Evolutionary conservation across 441 rosid species (phyloP).

Genomic region (Croton setiger): DNA sequence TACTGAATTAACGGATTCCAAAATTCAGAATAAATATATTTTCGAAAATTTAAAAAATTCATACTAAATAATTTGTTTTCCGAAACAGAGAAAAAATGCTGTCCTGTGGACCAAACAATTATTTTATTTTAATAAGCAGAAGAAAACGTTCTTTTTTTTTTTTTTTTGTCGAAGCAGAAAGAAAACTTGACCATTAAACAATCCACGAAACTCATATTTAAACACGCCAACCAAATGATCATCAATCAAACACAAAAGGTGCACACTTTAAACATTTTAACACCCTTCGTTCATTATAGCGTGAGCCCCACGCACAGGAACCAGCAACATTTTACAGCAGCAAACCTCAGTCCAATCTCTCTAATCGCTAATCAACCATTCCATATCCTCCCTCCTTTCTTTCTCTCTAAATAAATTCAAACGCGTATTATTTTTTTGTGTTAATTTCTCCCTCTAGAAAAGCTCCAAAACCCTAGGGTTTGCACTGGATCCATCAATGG

Average conservation of each 20-base stretch:
- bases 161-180: background rate
- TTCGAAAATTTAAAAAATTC: too few species aligned
- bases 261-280: constrained; percentile 20
- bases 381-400: background rate
- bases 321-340: background rate
- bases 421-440: background rate
- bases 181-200: background rate
- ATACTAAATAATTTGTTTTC: too few species aligned
- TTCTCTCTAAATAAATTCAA: background rate
- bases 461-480: constrained; percentile 30
- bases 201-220: background rate
- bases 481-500: constrained; percentile 33
- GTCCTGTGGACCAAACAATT: constrained; percentile 1
- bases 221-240: background rate
- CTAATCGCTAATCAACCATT: background rate
- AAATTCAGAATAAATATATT: too few species aligned
- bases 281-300: constrained; percentile 20
- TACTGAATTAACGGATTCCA: too few species aligned
- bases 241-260: constrained; percentile 4
- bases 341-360: background rate
- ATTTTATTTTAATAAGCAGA: too few species aligned
- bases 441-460: background rate
- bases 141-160: too few species aligned
- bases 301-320: background rate
- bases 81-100: background rate